Conservation (phyloP, 495 filamentous ascomycete species). For the Penicillium antarcticum region DNA sequence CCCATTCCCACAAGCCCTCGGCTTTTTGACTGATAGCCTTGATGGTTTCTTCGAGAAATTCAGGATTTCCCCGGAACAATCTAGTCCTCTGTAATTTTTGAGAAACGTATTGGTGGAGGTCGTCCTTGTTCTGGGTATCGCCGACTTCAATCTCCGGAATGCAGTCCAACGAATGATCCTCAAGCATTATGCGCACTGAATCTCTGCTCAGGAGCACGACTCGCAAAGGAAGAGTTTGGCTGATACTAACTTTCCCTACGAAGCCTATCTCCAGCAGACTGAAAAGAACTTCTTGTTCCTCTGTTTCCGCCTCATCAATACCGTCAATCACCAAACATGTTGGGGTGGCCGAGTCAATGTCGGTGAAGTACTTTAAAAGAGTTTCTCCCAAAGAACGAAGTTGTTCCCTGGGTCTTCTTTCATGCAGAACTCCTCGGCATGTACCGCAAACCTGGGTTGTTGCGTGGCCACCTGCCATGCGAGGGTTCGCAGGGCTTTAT, state of each 20-base stretch:
- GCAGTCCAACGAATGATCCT: conserved; percentile 6
- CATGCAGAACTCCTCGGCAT: too few relatives aligned
- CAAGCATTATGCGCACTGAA: conserved; percentile 4
- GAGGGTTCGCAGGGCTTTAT: conserved; percentile 24
- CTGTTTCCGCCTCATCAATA: not conserved
- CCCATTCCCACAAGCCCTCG: conserved; percentile 21
- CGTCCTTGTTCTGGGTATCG: conserved; percentile 8
- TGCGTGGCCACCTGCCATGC: conserved; percentile 26
- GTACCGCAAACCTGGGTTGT: not conserved
- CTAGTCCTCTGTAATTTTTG: conserved; percentile 5
- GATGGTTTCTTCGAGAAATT: conserved; percentile 7
- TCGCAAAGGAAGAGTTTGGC: not conserved
- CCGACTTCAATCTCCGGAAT: conserved; percentile 6
- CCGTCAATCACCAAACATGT: not conserved
- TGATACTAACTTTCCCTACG: too few relatives aligned
- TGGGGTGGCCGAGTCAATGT: not conserved
- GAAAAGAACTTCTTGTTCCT: not conserved
- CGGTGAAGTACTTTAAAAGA: too few relatives aligned
- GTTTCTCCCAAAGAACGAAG: too few relatives aligned
- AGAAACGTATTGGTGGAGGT: conserved; percentile 6
- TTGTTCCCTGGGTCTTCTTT: too few relatives aligned
- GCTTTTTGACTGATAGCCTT: conserved; percentile 1
- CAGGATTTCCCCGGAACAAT: conserved; percentile 1
- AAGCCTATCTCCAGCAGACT: not conserved
- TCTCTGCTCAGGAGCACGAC: conserved; percentile 16